These are phyloP conservation scores for Neofusicoccum laricinum DNA, from an alignment of 2,329 filamentous ascomycete species.

Conservation along the genomic window DNA sequence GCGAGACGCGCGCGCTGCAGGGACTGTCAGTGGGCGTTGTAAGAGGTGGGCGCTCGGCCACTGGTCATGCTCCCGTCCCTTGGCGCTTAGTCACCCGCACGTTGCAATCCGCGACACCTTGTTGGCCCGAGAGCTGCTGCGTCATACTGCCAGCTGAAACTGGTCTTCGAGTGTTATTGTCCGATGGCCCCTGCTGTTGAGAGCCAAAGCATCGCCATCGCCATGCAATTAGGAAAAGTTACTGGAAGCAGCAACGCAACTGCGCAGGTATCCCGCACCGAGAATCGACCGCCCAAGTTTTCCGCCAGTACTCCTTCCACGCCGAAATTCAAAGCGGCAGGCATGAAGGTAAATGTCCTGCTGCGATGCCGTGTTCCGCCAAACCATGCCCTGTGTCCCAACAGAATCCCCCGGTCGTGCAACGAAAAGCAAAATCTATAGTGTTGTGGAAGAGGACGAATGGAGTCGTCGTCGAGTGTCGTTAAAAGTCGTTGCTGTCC, in stretches of 20 bases:
- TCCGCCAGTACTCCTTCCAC: constrained; percentile 7
- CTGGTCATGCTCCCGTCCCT: background rate
- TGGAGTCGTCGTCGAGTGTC: background rate
- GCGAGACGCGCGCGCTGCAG: constrained; percentile 12
- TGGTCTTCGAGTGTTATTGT: background rate
- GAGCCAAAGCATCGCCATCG: background rate
- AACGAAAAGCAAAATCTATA: background rate
- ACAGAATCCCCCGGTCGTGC: background rate
- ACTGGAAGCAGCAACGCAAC: background rate
- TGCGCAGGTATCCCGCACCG: constrained; percentile 1
- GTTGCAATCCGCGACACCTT: constrained; percentile 7
- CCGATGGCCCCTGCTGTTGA: background rate
- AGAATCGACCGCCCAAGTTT: background rate
- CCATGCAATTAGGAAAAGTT: background rate
- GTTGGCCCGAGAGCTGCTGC: constrained; percentile 1
- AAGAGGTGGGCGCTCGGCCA: background rate
- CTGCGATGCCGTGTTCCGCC: background rate
- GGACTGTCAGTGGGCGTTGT: background rate
- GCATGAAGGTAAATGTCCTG: background rate
- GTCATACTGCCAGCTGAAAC: background rate
- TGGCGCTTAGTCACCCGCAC: constrained; percentile 10
- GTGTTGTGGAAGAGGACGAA: background rate
- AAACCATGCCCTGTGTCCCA: constrained; percentile 5
- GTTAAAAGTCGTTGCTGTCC: constrained; percentile 35
- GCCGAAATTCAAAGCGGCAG: constrained; percentile 4